These are phyloP conservation scores for Cinchona pubescens DNA, from an alignment of 257 asterid genomes.

Conservation along the genomic window DNA sequence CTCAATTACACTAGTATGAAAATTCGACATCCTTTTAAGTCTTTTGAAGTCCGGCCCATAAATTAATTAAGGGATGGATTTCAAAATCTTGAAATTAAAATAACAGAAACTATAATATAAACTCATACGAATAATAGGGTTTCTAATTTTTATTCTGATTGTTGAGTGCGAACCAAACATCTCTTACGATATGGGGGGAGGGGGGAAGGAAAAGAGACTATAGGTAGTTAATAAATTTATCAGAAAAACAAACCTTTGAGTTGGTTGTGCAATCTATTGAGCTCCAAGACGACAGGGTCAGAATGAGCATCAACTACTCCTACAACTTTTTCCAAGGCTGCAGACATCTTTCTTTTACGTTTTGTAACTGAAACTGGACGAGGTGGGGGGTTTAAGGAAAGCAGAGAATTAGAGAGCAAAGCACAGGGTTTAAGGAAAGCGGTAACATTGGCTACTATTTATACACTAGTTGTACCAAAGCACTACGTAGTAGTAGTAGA, in stretches of 20 bases:
- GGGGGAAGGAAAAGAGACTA: too few species aligned
- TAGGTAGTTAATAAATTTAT: too few species aligned
- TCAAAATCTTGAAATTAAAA: too few species aligned
- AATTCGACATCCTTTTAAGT: too few species aligned
- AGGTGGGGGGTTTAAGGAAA: neutral
- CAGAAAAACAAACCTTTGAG: slow-evolving; percentile 83
- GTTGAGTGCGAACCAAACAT: too few species aligned
- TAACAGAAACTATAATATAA: too few species aligned
- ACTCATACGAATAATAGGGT: too few species aligned
- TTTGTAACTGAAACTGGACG: neutral
- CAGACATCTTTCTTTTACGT: slow-evolving; percentile 32
- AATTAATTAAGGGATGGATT: too few species aligned
- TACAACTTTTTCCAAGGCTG: slow-evolving; percentile 36
- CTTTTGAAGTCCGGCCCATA: too few species aligned
- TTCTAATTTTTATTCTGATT: too few species aligned
- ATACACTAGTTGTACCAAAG: neutral
- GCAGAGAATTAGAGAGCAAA: neutral
- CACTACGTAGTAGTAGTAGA: neutral
- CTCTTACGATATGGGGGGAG: too few species aligned
- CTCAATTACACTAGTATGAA: too few species aligned
- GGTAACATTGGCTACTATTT: neutral
- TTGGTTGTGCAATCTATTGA: slow-evolving; percentile 65
- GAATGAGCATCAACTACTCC: slow-evolving; percentile 42
- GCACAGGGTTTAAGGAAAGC: slow-evolving; percentile 24
- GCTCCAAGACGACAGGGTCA: slow-evolving; percentile 73